Conservation (phyloP, 2,329 filamentous ascomycete species). For the Macroventuria anomochaeta region DNA sequence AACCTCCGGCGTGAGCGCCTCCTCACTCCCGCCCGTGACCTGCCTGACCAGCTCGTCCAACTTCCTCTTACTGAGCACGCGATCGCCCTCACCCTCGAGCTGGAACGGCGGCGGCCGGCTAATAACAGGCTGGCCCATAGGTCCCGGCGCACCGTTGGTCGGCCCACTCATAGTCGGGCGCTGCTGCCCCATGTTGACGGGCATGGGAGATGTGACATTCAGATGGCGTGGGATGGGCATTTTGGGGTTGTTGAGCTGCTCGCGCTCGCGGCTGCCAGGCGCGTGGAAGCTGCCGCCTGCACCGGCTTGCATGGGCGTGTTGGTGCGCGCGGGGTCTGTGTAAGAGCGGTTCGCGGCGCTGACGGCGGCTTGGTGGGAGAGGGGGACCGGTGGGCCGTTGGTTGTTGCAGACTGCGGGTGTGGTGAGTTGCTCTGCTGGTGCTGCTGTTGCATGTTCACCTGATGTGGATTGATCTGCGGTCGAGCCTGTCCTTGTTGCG, state of each 20-base stretch:
- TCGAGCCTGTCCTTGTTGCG: constrained; percentile 38
- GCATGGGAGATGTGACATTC: constrained; percentile 72
- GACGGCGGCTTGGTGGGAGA: constrained; percentile 55
- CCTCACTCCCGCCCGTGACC: constrained; percentile 83
- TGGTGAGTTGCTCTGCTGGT: constrained; percentile 47
- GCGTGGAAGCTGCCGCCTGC: constrained; percentile 41
- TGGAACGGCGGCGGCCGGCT: constrained; percentile 81
- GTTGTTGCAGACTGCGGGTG: constrained; percentile 47
- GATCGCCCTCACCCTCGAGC: constrained; percentile 88
- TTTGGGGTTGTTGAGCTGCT: constrained; percentile 62
- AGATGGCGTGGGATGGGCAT: constrained; percentile 86
- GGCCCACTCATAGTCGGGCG: constrained; percentile 86
- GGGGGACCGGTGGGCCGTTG: constrained; percentile 46
- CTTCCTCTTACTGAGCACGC: constrained; percentile 97
- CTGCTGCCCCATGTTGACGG: constrained; percentile 73
- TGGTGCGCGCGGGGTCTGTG: constrained; percentile 43
- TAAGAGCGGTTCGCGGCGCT: constrained; percentile 51
- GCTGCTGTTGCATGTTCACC: constrained; percentile 40
- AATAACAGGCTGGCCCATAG: constrained; percentile 87
- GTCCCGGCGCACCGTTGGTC: constrained; percentile 75
- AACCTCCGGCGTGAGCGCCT: constrained; percentile 85
- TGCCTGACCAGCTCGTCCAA: constrained; percentile 93
- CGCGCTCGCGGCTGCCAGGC: constrained; percentile 45
- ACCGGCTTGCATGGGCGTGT: constrained; percentile 43
- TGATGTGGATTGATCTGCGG: constrained; percentile 49